Conservation (phyloP, 1,284 basidiomycete species). For the Trametes polyzona region DNA sequence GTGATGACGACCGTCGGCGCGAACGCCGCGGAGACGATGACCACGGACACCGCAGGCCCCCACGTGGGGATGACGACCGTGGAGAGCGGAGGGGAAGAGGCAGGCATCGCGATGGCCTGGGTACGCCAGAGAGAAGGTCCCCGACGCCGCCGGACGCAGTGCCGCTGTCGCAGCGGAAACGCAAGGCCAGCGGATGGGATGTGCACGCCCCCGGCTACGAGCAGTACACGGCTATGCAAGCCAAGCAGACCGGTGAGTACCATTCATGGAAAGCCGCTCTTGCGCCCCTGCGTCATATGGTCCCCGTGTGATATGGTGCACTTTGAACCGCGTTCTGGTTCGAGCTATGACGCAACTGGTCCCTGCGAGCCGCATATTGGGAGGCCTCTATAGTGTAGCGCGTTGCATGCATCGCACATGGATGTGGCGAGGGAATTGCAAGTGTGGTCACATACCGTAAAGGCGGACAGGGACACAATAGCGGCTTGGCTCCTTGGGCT, state of each 20-base stretch:
- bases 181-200: conserved; percentile 94
- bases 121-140: conserved; percentile 78
- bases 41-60: conserved; percentile 36
- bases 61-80: conserved; percentile 40
- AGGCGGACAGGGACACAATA: neutral
- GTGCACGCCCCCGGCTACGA: conserved; percentile 95
- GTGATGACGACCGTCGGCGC: conserved; percentile 53
- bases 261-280: no score
- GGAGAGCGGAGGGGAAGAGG: conserved; percentile 41
- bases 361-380: no score
- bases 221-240: conserved; percentile 91
- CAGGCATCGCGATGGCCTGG: conserved; percentile 48
- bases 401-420: no score
- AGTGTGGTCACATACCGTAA: neutral
- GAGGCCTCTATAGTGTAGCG: no score
- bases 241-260: conserved; percentile 89
- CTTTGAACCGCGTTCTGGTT: no score
- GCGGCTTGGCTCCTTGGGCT: conserved; percentile 5
- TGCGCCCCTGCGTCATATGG: no score
- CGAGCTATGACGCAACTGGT: no score
- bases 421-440: no score
- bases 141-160: conserved; percentile 89
- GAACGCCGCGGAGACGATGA: conserved; percentile 39
- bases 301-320: no score
- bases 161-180: conserved; percentile 83